A percentile compares a stretch with the other conserved stretches of the same genome.
These are phyloP conservation scores for Curvularia sp. DNA, from an alignment of 2,329 filamentous ascomycete species.

Conservation along the genomic window DNA sequence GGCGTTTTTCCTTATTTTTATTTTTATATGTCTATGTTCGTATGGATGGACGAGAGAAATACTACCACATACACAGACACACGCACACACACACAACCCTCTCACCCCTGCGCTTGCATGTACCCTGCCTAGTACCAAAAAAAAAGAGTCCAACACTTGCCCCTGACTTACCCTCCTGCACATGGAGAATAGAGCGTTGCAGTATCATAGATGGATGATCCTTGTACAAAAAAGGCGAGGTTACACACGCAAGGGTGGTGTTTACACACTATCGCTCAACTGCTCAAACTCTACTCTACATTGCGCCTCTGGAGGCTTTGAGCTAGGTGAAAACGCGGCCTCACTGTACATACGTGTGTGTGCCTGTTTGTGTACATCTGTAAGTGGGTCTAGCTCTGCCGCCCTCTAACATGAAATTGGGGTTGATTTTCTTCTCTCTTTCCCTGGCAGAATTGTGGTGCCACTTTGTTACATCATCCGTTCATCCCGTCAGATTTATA, in stretches of 20 bases:
- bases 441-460: background rate
- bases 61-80: too few species aligned
- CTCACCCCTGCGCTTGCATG: constrained; percentile 1
- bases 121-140: background rate
- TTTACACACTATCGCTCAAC: background rate
- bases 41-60: too few species aligned
- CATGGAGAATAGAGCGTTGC: background rate
- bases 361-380: background rate
- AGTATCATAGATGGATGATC: background rate
- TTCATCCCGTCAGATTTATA: background rate
- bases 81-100: too few species aligned
- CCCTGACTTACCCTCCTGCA: background rate
- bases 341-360: background rate
- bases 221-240: background rate
- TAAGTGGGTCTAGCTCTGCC: background rate
- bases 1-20: background rate
- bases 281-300: background rate
- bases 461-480: background rate
- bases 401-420: background rate
- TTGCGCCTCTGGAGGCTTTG: background rate
- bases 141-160: background rate
- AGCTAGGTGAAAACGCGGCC: background rate
- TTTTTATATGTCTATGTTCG: background rate
- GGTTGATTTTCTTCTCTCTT: background rate
- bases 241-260: background rate